phyloP scores from a whole-genome alignment of 768 basidiomycete species.

The Pleurotus citrinopileatus region DNA sequence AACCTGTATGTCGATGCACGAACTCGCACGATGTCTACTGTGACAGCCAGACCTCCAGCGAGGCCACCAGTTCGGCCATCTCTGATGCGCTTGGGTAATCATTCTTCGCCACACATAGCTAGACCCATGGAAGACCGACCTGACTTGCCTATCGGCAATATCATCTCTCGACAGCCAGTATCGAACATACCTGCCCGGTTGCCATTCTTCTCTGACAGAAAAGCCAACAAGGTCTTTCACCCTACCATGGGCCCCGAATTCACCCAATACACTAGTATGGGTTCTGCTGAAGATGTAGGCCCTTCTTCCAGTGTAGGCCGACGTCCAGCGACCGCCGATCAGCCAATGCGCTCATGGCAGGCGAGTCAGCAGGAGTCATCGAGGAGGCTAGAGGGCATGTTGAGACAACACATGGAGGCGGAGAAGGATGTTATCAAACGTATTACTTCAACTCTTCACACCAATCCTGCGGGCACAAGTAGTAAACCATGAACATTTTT shows the following conservation, averaged over 20 bases:
- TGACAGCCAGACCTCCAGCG: slow-evolving; percentile 23
- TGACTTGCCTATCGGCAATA: slow-evolving; percentile 22
- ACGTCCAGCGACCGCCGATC: slow-evolving; percentile 23
- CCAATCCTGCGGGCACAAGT: slow-evolving; percentile 15
- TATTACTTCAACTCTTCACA: slow-evolving; percentile 51
- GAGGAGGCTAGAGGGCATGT: slow-evolving; percentile 72
- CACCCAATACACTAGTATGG: slow-evolving; percentile 42
- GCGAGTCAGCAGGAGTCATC: slow-evolving; percentile 52
- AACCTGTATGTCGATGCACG: slow-evolving; percentile 30
- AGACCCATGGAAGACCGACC: slow-evolving; percentile 34
- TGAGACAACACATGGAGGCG: slow-evolving; percentile 78
- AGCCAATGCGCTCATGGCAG: slow-evolving; percentile 30
- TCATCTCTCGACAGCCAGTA: slow-evolving; percentile 47
- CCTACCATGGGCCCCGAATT: slow-evolving; percentile 41
- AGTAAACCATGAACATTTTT: slow-evolving; percentile 17
- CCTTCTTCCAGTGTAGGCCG: slow-evolving; percentile 4
- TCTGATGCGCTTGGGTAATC: slow-evolving; percentile 65
- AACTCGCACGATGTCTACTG: slow-evolving; percentile 35
- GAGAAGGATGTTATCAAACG: slow-evolving; percentile 78
- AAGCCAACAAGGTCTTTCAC: slow-evolving; percentile 34
- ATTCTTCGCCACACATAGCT: slow-evolving; percentile 64
- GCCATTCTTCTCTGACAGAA: slow-evolving; percentile 47
- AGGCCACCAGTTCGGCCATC: slow-evolving; percentile 29
- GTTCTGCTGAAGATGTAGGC: slow-evolving; percentile 18
- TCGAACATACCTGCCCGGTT: slow-evolving; percentile 43